These are phyloP conservation scores for Sugiyamaella castrensis DNA, from an alignment of 1,139 yeast genomes.

Conservation along the genomic window DNA sequence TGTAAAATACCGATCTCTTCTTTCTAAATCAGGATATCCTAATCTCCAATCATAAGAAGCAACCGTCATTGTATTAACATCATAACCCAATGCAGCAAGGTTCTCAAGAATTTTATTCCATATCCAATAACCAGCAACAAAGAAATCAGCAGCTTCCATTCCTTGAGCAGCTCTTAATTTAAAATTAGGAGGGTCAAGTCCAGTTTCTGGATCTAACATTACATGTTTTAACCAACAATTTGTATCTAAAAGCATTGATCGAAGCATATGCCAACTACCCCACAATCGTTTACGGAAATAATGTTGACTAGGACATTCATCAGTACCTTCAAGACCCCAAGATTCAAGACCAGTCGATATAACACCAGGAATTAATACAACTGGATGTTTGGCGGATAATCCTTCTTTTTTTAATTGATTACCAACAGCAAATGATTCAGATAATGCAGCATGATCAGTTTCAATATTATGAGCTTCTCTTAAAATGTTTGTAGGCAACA, in stretches of 20 bases:
- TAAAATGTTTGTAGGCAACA: constrained; percentile 62
- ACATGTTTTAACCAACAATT: constrained; percentile 91
- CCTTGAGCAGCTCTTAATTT: constrained; percentile 91
- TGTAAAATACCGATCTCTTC: constrained; percentile 79
- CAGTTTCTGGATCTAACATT: constrained; percentile 85
- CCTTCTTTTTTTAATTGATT: constrained; percentile 55
- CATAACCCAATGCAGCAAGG: constrained; percentile 90
- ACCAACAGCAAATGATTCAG: constrained; percentile 89
- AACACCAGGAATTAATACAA: constrained; percentile 93
- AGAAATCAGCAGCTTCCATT: constrained; percentile 94
- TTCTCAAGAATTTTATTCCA: constrained; percentile 95
- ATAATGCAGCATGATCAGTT: constrained; percentile 31
- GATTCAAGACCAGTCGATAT: constrained; percentile 92
- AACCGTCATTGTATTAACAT: constrained; percentile 81
- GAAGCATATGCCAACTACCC: constrained; percentile 96
- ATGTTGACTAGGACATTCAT: constrained; percentile 76
- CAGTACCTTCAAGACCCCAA: constrained; percentile 76
- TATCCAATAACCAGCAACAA: constrained; percentile 97
- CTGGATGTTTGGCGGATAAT: constrained; percentile 62
- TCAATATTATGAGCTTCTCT: constrained; percentile 58
- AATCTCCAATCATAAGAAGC: constrained; percentile 97
- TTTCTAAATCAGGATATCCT: constrained; percentile 82
- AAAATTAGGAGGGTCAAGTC: constrained; percentile 83
- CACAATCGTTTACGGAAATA: constrained; percentile 89
- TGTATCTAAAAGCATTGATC: constrained; percentile 89